phyloP scores from a whole-genome alignment of 2,329 filamentous ascomycete species.

The Pyrenochaeta sp. region DNA sequence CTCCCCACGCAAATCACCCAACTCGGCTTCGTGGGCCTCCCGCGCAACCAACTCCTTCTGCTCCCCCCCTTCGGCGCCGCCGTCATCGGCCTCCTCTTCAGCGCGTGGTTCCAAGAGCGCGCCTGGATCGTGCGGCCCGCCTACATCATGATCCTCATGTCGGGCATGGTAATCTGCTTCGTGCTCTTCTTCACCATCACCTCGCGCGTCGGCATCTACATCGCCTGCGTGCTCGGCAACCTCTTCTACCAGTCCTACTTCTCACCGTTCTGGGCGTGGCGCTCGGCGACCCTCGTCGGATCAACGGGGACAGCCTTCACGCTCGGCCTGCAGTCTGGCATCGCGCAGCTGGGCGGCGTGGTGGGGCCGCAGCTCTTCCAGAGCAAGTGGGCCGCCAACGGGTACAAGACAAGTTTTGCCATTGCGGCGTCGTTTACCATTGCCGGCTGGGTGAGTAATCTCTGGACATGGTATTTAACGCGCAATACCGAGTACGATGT shows the following conservation, averaged over 20 bases:
- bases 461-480: constrained; percentile 55
- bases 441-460: constrained; percentile 46
- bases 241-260: constrained; percentile 53
- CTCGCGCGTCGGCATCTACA: constrained; percentile 49
- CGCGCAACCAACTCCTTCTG: constrained; percentile 55
- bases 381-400: constrained; percentile 51
- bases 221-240: constrained; percentile 54
- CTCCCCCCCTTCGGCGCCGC: constrained; percentile 54
- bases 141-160: constrained; percentile 52
- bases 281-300: constrained; percentile 32
- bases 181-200: constrained; percentile 52
- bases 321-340: constrained; percentile 52
- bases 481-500: constrained; percentile 52
- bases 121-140: constrained; percentile 53
- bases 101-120: constrained; percentile 50
- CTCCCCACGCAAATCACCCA: constrained; percentile 53
- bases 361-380: constrained; percentile 56
- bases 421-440: constrained; percentile 49
- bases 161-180: constrained; percentile 53
- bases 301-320: constrained; percentile 57
- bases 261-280: constrained; percentile 34
- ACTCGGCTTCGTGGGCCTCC: constrained; percentile 53
- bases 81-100: constrained; percentile 49
- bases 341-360: constrained; percentile 57
- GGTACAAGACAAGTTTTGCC: constrained; percentile 49